Base-by-base conservation (phyloP, 2,329 filamentous ascomycete genomes). In the Fusarium multiceps region DNA sequence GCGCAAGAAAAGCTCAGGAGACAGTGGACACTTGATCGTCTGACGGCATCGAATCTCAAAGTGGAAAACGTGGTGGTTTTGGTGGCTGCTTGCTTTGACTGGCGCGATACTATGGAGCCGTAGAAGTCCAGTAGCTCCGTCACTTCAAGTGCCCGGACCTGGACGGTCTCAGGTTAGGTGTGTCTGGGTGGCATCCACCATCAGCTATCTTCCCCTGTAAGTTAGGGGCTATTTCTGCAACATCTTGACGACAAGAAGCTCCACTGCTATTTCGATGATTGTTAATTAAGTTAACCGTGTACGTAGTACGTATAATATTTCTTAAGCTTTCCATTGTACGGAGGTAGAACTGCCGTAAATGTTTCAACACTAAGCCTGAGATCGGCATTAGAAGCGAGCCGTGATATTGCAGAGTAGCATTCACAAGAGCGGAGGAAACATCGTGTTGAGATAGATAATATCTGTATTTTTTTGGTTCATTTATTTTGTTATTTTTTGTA, bases 11-110 rank as follows among this genome's bases (percentile, higher is more conserved):
- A 41, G 42, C 46, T 69, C 71, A 73, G 59, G 66, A 71, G 66
- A 60, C 53, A 49, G 69, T 68, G 68, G 69, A 62, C 62, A 72
- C 66, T 58, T 59, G 68, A 59, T 69, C 59, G 62, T 63, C 69
- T 63, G 64, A 71, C 56, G 62, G 58, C 64, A 67, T 62, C 37
- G 45, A 59, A 68, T 64, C 50, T 61, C 45, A 47, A 55, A 63
- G 49, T 68, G 37, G 54, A 67, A 63, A 57, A 59, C 63, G 63
- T 71, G 50, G 64, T 64, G 54, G 61, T 61, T 65, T 56, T 59
- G 55, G 72, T 73, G 59, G 68, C 64, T 63, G 58, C 42, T 59
- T 56, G 56, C 47, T 69, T 63, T 53, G 66, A 55, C 59, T 63
- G 50, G 68, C 27, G 30, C 12, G 59, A 45, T 28, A 37, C 34